Base-by-base conservation (phyloP, 2,329 filamentous ascomycete genomes). In the Pseudopithomyces chartarum region DNA sequence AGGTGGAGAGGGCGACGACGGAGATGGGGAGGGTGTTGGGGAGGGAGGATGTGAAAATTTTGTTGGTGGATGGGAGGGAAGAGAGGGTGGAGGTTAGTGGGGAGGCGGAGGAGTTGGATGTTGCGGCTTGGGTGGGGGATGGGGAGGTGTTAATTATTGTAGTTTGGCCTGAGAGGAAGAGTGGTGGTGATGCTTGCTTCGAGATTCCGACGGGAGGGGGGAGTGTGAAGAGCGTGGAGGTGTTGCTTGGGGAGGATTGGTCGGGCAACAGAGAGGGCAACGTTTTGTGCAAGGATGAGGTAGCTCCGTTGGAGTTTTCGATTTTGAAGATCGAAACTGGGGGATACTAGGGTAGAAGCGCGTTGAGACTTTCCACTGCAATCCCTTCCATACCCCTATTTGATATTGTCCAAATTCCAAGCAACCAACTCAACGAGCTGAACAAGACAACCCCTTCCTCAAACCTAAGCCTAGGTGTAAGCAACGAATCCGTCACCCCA, bases 21-120 rank as follows among this genome's bases (percentile, higher is more conserved):
- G 43, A 55, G 12, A 59, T 84, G 54, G 79, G 78, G 11, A 74
- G 66, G 17, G 69, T 80, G 0, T 64, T 82, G 8, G 75, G 76
- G 13, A 61, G 39, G 2, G 26, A 62, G 0, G 60, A 68, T 6
- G 71, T 78, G 1, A 69, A 74, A 5, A 52, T 52, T 2, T 78
- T 81, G 45, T 46, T 82, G 33, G 70, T 82, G 15, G 73, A 70
- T 6, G 63, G 73, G 10, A 23, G 33, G 17, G 17, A 32, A 15
- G 60, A 67, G 32, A 69, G 69, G 34, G 57, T 56, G 8, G 47
- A 22, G 23, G n/a, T 44, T 43, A 17, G 55, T 6, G 56, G 68
- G 19, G 12, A 51, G 48, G 10, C 56, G 22, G 36, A 43, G 17
- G n/a, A 40, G 57, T 56, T 80, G 3, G 79, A 82, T 73, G 79